A percentile compares a stretch with the other conserved stretches of the same genome.
These are phyloP conservation scores for Lasiosphaeria ovina DNA, from an alignment of 495 filamentous ascomycete genomes.

Conservation along the genomic window DNA sequence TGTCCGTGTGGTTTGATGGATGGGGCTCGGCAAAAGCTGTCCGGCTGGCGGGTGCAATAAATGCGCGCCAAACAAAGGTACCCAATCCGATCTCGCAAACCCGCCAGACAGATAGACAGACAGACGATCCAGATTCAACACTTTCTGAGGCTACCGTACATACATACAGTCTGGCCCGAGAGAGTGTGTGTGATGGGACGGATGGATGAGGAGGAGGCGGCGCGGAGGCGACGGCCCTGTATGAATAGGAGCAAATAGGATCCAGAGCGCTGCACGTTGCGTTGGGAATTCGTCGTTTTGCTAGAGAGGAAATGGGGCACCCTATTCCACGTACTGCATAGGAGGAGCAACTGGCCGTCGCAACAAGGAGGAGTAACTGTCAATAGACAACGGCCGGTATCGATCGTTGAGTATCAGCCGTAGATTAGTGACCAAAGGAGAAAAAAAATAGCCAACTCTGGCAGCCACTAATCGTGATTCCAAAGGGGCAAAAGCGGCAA, in stretches of 20 bases:
- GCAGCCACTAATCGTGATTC: constrained; percentile 21
- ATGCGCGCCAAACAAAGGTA: constrained; percentile 15
- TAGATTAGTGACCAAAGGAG: constrained; percentile 3
- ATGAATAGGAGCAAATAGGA: background rate
- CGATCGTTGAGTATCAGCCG: too few species aligned
- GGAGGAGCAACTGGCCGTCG: too few species aligned
- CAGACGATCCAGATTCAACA: background rate
- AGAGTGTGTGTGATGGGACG: background rate
- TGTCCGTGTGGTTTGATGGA: background rate
- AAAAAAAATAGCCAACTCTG: constrained; percentile 12
- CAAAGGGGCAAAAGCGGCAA: constrained; percentile 20
- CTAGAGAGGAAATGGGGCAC: constrained; percentile 5
- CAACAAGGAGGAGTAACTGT: too few species aligned
- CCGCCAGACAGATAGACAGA: background rate
- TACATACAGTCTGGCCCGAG: constrained; percentile 1
- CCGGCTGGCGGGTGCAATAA: constrained; percentile 20
- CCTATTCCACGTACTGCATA: too few species aligned
- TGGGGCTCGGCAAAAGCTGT: constrained; percentile 25
- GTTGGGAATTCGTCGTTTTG: background rate
- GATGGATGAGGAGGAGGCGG: background rate
- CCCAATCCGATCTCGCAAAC: constrained; percentile 1
- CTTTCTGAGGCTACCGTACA: background rate
- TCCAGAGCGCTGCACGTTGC: background rate
- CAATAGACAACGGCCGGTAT: too few species aligned
- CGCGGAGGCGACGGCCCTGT: constrained; percentile 1